Evolutionary conservation across 2,329 filamentous ascomycete species (phyloP).

Genomic region (Samsoniella hepiali): DNA sequence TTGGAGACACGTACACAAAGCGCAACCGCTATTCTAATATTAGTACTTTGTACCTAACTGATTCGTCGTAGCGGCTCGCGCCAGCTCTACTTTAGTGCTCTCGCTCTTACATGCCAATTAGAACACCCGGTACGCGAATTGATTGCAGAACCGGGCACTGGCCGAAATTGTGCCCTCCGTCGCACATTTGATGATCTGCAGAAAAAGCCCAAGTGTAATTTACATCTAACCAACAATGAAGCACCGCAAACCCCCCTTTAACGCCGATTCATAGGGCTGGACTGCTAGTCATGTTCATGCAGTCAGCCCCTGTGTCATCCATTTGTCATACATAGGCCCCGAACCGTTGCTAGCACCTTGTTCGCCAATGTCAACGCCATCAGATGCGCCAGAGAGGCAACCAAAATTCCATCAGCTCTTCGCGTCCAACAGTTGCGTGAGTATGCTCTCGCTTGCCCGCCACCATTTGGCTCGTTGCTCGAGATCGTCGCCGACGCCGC

Average conservation of each 20-base stretch:
- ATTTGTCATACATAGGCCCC: not conserved
- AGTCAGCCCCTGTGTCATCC: conserved; percentile 1
- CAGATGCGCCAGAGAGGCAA: not conserved
- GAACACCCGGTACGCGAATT: not conserved
- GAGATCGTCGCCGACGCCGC: conserved; percentile 67
- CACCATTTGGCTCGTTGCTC: conserved; percentile 76
- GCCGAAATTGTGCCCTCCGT: not conserved
- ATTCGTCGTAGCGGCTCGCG: not conserved
- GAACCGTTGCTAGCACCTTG: not conserved
- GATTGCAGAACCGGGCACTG: not conserved
- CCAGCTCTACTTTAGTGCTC: not conserved
- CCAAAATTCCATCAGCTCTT: conserved; percentile 35
- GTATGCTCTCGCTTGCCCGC: conserved; percentile 61
- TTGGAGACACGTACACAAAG: not conserved
- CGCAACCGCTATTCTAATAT: not conserved
- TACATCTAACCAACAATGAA: not conserved
- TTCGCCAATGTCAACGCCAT: not conserved
- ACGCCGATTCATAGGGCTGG: conserved; percentile 5
- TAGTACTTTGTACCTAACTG: not conserved
- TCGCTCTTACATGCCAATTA: too few relatives aligned
- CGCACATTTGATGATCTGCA: not conserved
- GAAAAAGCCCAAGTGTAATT: not conserved
- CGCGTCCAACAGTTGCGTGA: conserved; percentile 62
- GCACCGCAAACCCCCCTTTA: not conserved
- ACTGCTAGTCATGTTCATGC: not conserved